These are phyloP conservation scores for Ambrosiella xylebori DNA, from an alignment of 2,329 filamentous ascomycete species.

Conservation along the genomic window DNA sequence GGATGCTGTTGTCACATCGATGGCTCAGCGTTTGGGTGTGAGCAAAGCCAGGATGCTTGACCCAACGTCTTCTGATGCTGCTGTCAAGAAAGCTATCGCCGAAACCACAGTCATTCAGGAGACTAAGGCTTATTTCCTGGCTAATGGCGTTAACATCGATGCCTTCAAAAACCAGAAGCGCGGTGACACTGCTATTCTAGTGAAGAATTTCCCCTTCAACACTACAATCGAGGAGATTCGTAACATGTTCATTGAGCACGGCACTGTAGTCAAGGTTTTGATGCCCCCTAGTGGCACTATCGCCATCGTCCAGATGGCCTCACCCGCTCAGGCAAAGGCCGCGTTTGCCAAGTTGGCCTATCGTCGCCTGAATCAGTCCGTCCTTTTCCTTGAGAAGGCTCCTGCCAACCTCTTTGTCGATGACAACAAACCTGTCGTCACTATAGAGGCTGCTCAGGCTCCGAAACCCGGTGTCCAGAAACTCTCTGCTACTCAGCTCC, in stretches of 20 bases:
- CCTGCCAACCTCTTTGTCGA: conserved; percentile 59
- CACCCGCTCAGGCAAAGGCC: conserved; percentile 60
- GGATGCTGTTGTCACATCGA: conserved; percentile 82
- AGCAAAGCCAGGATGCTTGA: conserved; percentile 84
- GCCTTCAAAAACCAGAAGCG: conserved; percentile 74
- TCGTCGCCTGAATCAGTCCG: conserved; percentile 74
- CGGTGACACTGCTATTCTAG: conserved; percentile 72
- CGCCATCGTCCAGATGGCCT: conserved; percentile 76
- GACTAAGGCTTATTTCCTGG: conserved; percentile 76
- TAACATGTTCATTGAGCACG: conserved; percentile 70
- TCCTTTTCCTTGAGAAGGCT: conserved; percentile 85
- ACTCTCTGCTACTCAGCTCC: conserved; percentile 43
- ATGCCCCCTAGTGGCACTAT: conserved; percentile 90
- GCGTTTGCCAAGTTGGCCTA: conserved; percentile 80
- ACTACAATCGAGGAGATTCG: conserved; percentile 64
- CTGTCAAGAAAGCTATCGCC: conserved; percentile 89
- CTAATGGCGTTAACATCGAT: conserved; percentile 79
- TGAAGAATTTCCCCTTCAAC: conserved; percentile 87
- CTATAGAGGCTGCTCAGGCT: conserved; percentile 19
- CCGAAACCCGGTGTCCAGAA: conserved; percentile 35
- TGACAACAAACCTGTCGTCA: conserved; percentile 16
- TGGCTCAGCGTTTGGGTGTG: conserved; percentile 72
- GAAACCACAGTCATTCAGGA: conserved; percentile 95
- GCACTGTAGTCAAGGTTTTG: conserved; percentile 61
- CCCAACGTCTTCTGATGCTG: conserved; percentile 86